Evolutionary conservation across 2,329 filamentous ascomycete species (phyloP), one percentile per base, ranked within the genome.

Genomic region (Metarhizium sp.): DNA sequence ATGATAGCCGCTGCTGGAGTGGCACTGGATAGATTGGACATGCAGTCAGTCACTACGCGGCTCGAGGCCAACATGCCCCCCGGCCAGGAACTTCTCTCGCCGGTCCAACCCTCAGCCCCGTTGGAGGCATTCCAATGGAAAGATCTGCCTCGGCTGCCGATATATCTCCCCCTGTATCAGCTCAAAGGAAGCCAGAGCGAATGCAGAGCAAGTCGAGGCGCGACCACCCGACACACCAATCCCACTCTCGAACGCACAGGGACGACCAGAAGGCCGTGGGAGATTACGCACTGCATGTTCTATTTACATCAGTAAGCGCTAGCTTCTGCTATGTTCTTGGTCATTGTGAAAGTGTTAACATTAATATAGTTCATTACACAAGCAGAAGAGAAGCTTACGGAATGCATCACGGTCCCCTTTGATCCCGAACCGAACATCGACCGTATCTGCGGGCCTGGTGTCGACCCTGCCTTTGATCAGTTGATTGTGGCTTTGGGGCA

Each of bases 351-450:
- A 46, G 34, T 48, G 40, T 29, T 52, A 6, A 58, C 56, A 48
- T 11, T 8, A 50, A 32, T 5, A 36, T 38, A 88, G 79, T 99
- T 99, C 72, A 94, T 97, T 66, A 88, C 88, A 16, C 89, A 95
- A 68, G 94, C 94, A n/a, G 94, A 99, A 69, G 89, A 94, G 61
- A 96, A 96, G 72, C 87, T 99, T 60, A 91, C 88, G 62, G 86
- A 90, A 63, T 96, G 90, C 67, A 87, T 96, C 63, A 85, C 87
- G 52, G 82, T 87, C 46, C 81, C 90, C 7, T 85, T 89, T 61
- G 88, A 92, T 55, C 84, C 86, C 2, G 90, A 96, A 65, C 87
- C 90, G 16, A 84, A 87, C 50, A 87, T 99, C 51, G 94, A 99
- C 68, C 78, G 84, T 52, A 88, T 97, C 60, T 99, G 94, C 71